These are phyloP conservation scores for Dioszegia crocea DNA, from an alignment of 768 basidiomycete genomes.

Conservation along the genomic window DNA sequence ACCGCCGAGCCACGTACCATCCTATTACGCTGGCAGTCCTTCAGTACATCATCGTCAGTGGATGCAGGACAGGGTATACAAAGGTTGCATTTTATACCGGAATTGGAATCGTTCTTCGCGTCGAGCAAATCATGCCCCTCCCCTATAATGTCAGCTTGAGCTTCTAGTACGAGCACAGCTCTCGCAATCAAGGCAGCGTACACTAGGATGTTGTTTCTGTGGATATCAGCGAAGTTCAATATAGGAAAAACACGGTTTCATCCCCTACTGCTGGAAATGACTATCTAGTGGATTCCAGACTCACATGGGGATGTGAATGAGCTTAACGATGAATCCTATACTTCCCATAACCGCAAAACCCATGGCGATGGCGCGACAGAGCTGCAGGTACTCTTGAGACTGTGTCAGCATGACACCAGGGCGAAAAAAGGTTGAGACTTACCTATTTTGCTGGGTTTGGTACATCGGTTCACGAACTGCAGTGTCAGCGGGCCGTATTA, in stretches of 20 bases:
- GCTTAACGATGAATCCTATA: conserved; percentile 97
- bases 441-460: conserved; percentile 96
- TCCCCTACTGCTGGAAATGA: too few species aligned
- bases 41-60: too few species aligned
- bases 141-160: conserved; percentile 1
- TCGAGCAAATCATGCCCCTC: conserved; percentile 6
- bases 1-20: too few species aligned
- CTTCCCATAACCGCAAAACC: conserved; percentile 99
- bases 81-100: not conserved
- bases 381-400: conserved; percentile 78
- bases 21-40: too few species aligned
- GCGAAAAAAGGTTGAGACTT: conserved; percentile 10
- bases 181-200: conserved; percentile 55
- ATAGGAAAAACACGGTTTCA: too few species aligned
- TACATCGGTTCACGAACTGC: conserved; percentile 94
- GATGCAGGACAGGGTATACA: too few species aligned
- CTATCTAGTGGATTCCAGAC: too few species aligned
- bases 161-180: not conserved
- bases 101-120: not conserved
- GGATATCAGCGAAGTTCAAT: not conserved
- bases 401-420: too few species aligned
- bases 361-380: conserved; percentile 92
- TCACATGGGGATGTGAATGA: conserved; percentile 97
- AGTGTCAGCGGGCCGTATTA: not conserved
- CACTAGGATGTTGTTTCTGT: conserved; percentile 97